Evolutionary conservation across 2,329 filamentous ascomycete genomes (phyloP).

Genomic region (Monosporascus sp.): DNA sequence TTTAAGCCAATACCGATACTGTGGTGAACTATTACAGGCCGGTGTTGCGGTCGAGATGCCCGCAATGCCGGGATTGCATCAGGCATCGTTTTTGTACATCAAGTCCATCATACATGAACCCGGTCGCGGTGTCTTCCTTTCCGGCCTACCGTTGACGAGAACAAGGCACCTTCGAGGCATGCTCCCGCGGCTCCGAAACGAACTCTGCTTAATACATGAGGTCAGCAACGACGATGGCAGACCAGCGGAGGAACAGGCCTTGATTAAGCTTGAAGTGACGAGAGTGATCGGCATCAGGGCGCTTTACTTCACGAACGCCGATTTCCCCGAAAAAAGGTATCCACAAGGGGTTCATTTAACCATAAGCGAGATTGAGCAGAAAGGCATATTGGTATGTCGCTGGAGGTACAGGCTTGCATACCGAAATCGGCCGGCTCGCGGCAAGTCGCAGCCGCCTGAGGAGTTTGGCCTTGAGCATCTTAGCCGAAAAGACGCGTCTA

Average conservation of each 20-base stretch:
- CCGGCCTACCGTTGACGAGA: slow-evolving; percentile 25
- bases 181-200: slow-evolving; percentile 23
- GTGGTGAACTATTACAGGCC: slow-evolving; percentile 10
- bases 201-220: slow-evolving; percentile 22
- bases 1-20: slow-evolving; percentile 5
- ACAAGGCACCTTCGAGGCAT: slow-evolving; percentile 21
- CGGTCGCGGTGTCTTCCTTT: slow-evolving; percentile 13
- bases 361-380: slow-evolving; percentile 21
- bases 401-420: slow-evolving; percentile 29
- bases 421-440: slow-evolving; percentile 18
- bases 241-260: slow-evolving; percentile 17
- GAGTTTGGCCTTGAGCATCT: slow-evolving; percentile 23
- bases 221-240: slow-evolving; percentile 21
- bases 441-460: slow-evolving; percentile 15
- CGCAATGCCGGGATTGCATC: slow-evolving; percentile 4
- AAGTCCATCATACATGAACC: slow-evolving; percentile 14
- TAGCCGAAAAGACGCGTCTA: slow-evolving; percentile 20
- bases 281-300: slow-evolving; percentile 17
- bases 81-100: slow-evolving; percentile 21
- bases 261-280: slow-evolving; percentile 21
- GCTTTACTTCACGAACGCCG: slow-evolving; percentile 29
- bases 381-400: slow-evolving; percentile 30
- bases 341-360: slow-evolving; percentile 8
- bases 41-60: slow-evolving; percentile 17
- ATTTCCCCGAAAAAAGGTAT: slow-evolving; percentile 21